Evolutionary conservation across 352 stramenopile genomes (phyloP).

Genomic region (Phytophthora colocasiae): DNA sequence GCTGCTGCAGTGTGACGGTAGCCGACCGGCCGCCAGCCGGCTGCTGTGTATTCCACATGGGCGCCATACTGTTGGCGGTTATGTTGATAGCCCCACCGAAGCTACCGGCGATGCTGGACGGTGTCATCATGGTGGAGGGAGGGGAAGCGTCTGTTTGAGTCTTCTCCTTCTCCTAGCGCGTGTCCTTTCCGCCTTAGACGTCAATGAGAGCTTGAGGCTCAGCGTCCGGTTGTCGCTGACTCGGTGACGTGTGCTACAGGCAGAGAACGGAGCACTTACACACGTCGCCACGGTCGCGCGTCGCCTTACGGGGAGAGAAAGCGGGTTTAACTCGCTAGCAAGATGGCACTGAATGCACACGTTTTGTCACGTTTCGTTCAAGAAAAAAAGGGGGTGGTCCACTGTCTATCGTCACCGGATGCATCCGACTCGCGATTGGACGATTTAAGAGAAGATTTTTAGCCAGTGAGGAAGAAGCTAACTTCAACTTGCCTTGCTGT

Average conservation of each 20-base stretch:
- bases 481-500: conserved; percentile 26
- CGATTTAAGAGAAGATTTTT: conserved; percentile 9
- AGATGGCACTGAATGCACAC: conserved; percentile 32
- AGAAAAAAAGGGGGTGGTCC: neutral
- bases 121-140: conserved; percentile 38
- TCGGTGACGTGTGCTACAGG: conserved; percentile 14
- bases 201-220: neutral
- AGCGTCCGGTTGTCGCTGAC: conserved; percentile 17
- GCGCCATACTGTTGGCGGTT: conserved; percentile 31
- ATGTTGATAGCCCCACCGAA: conserved; percentile 47
- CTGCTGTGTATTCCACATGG: conserved; percentile 34
- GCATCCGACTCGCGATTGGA: conserved; percentile 28
- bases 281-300: conserved; percentile 17
- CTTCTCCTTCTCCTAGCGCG: neutral
- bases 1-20: conserved; percentile 74
- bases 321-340: conserved; percentile 10
- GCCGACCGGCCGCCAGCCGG: conserved; percentile 29
- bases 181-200: neutral
- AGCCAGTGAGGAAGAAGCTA: conserved; percentile 7
- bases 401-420: conserved; percentile 11
- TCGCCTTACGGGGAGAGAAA: conserved; percentile 11
- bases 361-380: neutral
- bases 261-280: conserved; percentile 12
- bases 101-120: conserved; percentile 50
- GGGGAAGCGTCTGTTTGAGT: conserved; percentile 2